Evolutionary conservation across 768 basidiomycete genomes (phyloP), one percentile per base, ranked within the genome.

Genomic region (Pholiota conissans): DNA sequence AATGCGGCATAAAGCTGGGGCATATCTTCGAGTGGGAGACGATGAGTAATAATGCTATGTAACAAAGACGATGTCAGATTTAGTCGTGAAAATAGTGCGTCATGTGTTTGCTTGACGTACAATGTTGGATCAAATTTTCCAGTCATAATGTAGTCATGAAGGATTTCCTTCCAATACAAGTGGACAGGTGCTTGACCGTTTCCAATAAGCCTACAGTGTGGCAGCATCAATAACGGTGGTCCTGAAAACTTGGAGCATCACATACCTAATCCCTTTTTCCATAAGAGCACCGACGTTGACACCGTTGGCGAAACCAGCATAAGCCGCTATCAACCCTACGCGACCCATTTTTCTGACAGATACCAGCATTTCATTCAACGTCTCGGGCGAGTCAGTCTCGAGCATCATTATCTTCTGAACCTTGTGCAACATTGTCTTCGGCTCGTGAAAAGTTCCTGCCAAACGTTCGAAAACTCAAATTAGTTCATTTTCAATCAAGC

Each of bases 151-250:
- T 84, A 85, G 49, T 84, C 81, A 56, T 87, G 68, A 47, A 91
- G 68, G 48, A 91, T 80, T 61, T 89, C 84, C 55, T 87, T 73
- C 88, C 88, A 90, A 72, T 87, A 90, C 48, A 79, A 77, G 65
- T 88, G 88, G 1, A 89, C 86, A 3, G 89, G 89, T 0, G 87
- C 87, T 73, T 91, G 88, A 0, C 87, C 87, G 61, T 87, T 87
- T 6, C 87, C 88, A 63, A 89, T 87, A 50, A 90, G 75, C 16
- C 75, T 74, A 18, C 3, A 29, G 20, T n/a, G n/a, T 8, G 14
- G 32, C 18, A 10, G 8, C 30, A 9, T 13, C 22, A 50, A 13
- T 18, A 11, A 8, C 7, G n/a, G n/a, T n/a, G n/a, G n/a, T n/a
- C n/a, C n/a, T n/a, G n/a, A n/a, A n/a, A n/a, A n/a, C n/a, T n/a